phyloP scores from a whole-genome alignment of 805 yeast genomes.

The Debaryomyces castellii region DNA sequence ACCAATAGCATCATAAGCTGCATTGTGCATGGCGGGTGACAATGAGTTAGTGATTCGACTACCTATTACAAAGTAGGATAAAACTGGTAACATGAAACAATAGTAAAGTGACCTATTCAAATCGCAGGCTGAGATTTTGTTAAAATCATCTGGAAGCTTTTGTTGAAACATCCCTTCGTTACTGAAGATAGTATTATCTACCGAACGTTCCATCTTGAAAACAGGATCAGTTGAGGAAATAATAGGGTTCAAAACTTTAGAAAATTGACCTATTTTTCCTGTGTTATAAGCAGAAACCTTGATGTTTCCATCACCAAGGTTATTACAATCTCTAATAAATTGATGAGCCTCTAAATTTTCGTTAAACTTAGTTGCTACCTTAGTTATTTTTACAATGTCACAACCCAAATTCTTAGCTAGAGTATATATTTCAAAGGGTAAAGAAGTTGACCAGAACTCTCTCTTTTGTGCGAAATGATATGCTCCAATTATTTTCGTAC shows the following conservation, averaged over 20 bases:
- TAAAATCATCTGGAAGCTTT: not conserved
- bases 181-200: not conserved
- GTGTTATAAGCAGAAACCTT: slow-evolving; percentile 5
- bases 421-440: not conserved
- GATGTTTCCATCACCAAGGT: not conserved
- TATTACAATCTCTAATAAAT: not conserved
- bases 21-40: slow-evolving; percentile 11
- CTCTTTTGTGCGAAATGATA: not conserved
- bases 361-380: not conserved
- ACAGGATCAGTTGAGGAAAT: slow-evolving; percentile 11
- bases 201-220: not conserved
- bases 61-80: slow-evolving; percentile 13
- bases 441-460: slow-evolving; percentile 2
- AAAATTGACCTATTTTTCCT: slow-evolving; percentile 12
- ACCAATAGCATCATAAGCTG: slow-evolving; percentile 12
- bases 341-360: slow-evolving; percentile 1
- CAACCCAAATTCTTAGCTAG: slow-evolving; percentile 1
- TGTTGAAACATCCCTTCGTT: not conserved
- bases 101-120: slow-evolving; percentile 7
- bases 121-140: slow-evolving; percentile 3
- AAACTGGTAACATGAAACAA: slow-evolving; percentile 9
- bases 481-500: slow-evolving; percentile 1
- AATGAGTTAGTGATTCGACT: slow-evolving; percentile 8
- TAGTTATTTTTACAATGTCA: not conserved
- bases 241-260: slow-evolving; percentile 11